Conservation (phyloP, 768 basidiomycete species). For the Termitomyces sp. region DNA sequence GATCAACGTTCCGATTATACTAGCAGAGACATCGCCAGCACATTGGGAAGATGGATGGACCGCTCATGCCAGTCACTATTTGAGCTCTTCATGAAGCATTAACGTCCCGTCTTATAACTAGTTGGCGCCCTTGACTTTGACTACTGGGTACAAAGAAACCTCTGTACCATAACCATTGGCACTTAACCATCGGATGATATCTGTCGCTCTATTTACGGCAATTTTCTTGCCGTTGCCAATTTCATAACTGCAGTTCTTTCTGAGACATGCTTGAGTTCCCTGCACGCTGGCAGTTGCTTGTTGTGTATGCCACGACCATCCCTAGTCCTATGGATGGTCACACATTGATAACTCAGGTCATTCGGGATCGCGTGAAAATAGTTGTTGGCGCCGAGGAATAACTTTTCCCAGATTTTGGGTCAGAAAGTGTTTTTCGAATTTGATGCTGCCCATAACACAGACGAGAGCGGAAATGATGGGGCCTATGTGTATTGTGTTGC, state of each 20-base stretch:
- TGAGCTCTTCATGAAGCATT: too few species aligned
- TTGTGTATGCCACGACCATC: not conserved
- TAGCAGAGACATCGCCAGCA: too few species aligned
- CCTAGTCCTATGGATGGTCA: not conserved
- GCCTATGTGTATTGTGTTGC: not conserved
- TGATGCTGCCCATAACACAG: not conserved
- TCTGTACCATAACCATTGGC: not conserved
- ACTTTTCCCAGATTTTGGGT: not conserved
- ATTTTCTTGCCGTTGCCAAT: not conserved
- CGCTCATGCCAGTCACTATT: too few species aligned
- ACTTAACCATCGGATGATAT: not conserved
- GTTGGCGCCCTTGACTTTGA: too few species aligned
- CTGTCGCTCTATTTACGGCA: not conserved
- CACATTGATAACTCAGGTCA: not conserved
- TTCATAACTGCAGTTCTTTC: not conserved
- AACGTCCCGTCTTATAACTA: too few species aligned
- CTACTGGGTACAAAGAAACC: not conserved
- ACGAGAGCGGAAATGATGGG: not conserved
- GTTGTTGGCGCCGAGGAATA: not conserved
- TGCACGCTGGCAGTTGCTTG: not conserved
- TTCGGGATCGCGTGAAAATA: not conserved
- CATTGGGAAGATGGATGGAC: too few species aligned
- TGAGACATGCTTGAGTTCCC: not conserved
- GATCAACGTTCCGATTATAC: too few species aligned
- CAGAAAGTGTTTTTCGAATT: not conserved